Base-by-base conservation (phyloP, 2,329 filamentous ascomycete species). In the Pseudofabraea citricarpa region DNA sequence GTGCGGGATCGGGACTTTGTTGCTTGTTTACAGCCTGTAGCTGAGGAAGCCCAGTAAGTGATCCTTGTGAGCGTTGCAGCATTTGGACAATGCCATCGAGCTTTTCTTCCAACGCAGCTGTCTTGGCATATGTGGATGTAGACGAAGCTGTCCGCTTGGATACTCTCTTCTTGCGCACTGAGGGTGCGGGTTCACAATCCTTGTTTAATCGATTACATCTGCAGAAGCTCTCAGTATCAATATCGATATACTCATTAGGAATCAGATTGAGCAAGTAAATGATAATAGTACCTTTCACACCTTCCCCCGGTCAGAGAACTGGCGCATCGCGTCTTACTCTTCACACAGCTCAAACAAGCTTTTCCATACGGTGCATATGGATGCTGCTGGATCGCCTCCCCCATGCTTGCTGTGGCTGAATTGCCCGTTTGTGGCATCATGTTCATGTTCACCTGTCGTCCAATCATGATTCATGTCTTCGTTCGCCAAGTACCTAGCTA, bases 31-130 rank as follows among this genome's bases (percentile, higher is more conserved):
- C n/a, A n/a, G n/a, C n/a, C n/a, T n/a, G n/a, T 7, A 31, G 15
- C 36, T 16, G n/a, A 19, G 5, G 18, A 9, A 18, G 5, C 24
- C 20, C 40, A 36, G 40, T 13, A 7, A 37, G 26, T 13, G 35
- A 12, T 8, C 35, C 23, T 40, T 44, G 45, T 19, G 45, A 47
- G 12, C 29, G 45, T 40, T 47, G 45, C 20, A 47, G 45, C 37
- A 47, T 47, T 31, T 40, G 41, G 21, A 50, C 43, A 10, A 52
- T 18, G 8, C 46, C 47, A 21, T 51, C 47, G 15, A 51, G 47
- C 23, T 50, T 51, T 33, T 48, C 36, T 33, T 51, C 49, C 9
- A 51, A 44, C 19, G 45, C 45, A 29, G 49, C 49, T 8, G 49
- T 48, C 27, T 48, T 51, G 12, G 26, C 29, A 27, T 8, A 13